These are phyloP conservation scores for Chernovozyma aurita DNA, from an alignment of 1,139 yeast species.

Conservation along the genomic window DNA sequence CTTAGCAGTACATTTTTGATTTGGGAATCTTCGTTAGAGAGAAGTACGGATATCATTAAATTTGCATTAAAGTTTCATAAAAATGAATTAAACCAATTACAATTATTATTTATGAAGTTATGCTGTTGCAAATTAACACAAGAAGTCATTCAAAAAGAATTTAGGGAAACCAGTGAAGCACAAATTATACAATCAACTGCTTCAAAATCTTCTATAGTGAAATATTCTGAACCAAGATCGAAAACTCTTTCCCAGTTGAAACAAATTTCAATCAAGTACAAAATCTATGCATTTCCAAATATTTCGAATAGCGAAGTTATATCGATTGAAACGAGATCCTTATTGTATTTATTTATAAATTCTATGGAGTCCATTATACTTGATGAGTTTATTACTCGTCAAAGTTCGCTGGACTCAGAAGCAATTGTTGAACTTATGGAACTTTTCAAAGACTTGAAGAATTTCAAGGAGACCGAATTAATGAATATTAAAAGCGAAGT, in stretches of 20 bases:
- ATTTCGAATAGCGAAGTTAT: conserved; percentile 5
- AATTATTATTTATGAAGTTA: conserved; percentile 21
- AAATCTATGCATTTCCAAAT: conserved; percentile 19
- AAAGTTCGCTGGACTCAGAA: conserved; percentile 3
- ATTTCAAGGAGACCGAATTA: conserved; percentile 14
- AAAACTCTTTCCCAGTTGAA: conserved; percentile 23
- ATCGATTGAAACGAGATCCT: conserved; percentile 13
- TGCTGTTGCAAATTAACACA: conserved; percentile 16
- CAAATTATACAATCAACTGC: not conserved
- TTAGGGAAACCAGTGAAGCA: conserved; percentile 4
- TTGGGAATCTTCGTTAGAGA: conserved; percentile 30
- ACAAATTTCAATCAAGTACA: conserved; percentile 27
- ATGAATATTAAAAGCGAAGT: conserved; percentile 11
- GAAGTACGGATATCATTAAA: conserved; percentile 13
- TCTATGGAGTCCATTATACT: conserved; percentile 8
- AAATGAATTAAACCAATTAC: conserved; percentile 19
- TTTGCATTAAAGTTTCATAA: conserved; percentile 13
- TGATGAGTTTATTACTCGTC: conserved; percentile 7
- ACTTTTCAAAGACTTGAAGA: conserved; percentile 13
- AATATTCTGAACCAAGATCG: conserved; percentile 9
- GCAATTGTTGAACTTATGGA: conserved; percentile 7
- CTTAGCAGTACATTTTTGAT: conserved; percentile 32
- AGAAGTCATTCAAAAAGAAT: conserved; percentile 11
- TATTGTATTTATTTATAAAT: conserved; percentile 11
- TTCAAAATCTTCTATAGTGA: not conserved